A percentile compares a stretch with the other conserved stretches of the same genome.
phyloP scores from a whole-genome alignment of 1,284 basidiomycete species.

The Xerocomus nothofagi region DNA sequence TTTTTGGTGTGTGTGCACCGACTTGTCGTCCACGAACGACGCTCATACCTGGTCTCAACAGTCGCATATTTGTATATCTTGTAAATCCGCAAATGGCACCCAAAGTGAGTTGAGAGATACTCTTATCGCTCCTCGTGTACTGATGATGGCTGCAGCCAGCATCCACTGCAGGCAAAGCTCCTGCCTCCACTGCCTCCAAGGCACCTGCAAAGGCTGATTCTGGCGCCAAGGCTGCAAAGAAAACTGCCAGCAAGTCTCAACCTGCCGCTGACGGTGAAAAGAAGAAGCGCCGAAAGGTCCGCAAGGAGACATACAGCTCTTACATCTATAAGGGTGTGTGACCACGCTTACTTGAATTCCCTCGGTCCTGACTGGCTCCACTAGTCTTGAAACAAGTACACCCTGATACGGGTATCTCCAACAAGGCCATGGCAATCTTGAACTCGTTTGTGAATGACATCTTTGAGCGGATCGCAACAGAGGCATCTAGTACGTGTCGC shows the following conservation, averaged over 20 bases:
- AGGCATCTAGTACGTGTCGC: constrained; percentile 58
- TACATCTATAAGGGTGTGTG: constrained; percentile 88
- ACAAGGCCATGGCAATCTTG: constrained; percentile 81
- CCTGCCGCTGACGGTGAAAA: constrained; percentile 68
- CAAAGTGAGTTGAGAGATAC: constrained; percentile 24
- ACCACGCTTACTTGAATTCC: constrained; percentile 29
- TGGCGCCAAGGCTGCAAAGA: constrained; percentile 81
- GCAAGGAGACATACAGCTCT: constrained; percentile 91
- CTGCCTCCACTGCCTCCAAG: constrained; percentile 77
- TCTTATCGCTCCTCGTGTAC: constrained; percentile 13
- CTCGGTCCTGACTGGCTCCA: background rate
- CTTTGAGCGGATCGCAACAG: constrained; percentile 75
- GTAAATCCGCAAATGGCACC: constrained; percentile 35
- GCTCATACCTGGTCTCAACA: constrained; percentile 18
- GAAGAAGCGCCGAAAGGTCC: constrained; percentile 87
- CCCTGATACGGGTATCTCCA: constrained; percentile 80
- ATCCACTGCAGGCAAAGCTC: constrained; percentile 78
- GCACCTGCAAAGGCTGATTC: constrained; percentile 75
- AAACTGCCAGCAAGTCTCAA: constrained; percentile 69
- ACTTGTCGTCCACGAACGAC: constrained; percentile 3
- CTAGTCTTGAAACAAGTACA: constrained; percentile 71
- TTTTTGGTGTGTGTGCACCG: constrained; percentile 25
- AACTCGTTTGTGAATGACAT: constrained; percentile 79
- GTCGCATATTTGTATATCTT: constrained; percentile 36
- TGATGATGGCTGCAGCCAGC: constrained; percentile 52